Base-by-base conservation (phyloP, 768 basidiomycete genomes). In the Boletus coccyginus region DNA sequence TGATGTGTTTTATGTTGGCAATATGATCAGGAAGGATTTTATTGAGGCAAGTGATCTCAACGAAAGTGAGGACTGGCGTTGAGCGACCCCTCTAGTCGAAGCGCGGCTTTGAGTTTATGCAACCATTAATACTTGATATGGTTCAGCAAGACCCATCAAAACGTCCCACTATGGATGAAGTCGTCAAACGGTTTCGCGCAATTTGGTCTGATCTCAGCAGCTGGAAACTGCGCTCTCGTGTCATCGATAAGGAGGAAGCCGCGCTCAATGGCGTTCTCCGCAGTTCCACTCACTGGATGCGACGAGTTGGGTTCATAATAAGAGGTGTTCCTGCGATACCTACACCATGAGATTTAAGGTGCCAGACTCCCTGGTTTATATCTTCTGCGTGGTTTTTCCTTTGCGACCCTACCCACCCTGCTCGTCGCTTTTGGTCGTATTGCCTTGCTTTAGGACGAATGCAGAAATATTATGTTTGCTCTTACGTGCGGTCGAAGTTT, bases 261-360 rank as follows among this genome's bases (percentile, higher is more conserved):
- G 14, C 5, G 17, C 9, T 43, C 21, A 41, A 35, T 21, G 21
- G 54, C 0, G 39, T 64, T 4, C 39, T 55, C 42, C 61, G 42
- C 16, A 14, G 14, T 38, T n/a, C 57, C 38, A 9, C 46, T 4
- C 67, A 70, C 19, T 70, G 70, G 70, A 50, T 55, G 17, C 66
- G 66, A 9, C 60, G 46, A 4, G 41, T 70, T 38, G n/a, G 48
- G 35, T 63, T 62, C 31, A 51, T 66, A 16, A 35, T 55, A 0
- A 49, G 54, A 5, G 56, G 62, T 13, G 36, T 66, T 48, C 63
- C 62, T 3, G 44, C 67, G 6, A 38, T 68, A 38, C 63, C 66
- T 11, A 48, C 27, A 38, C 10, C 40, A n/a, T 40, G 40, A 40
- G n/a, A n/a, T 7, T 35, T 35, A 35, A 14, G 35, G 19, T 10